These are phyloP conservation scores for Graphilbum fragrans DNA, from an alignment of 2,329 filamentous ascomycete species.

Conservation along the genomic window DNA sequence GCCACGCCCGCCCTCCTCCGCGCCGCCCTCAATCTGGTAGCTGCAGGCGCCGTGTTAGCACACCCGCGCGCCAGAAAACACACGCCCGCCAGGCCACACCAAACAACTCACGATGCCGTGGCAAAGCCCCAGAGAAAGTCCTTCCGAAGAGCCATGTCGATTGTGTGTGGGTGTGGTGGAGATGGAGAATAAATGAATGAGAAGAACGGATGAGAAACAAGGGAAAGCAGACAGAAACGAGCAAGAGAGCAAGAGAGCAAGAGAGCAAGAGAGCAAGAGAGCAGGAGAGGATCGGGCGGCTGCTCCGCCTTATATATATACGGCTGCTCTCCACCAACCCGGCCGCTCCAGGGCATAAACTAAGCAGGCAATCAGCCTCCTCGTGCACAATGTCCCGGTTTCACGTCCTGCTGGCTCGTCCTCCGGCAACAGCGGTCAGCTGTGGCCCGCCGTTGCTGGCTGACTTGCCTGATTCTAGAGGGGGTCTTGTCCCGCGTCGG, in stretches of 20 bases:
- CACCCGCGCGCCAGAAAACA: background rate
- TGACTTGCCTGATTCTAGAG: too few relatives aligned
- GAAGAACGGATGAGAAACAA: background rate
- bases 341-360: too few relatives aligned
- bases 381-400: too few relatives aligned
- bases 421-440: too few relatives aligned
- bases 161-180: background rate
- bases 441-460: too few relatives aligned
- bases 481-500: conserved; percentile 31
- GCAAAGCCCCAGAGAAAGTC: conserved; percentile 75
- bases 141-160: conserved; percentile 45
- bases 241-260: background rate
- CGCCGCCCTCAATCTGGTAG: conserved; percentile 78
- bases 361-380: too few relatives aligned
- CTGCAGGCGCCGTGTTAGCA: conserved; percentile 27
- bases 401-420: too few relatives aligned
- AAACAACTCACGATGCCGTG: conserved; percentile 51
- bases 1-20: conserved; percentile 62
- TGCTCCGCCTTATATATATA: too few relatives aligned
- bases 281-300: too few relatives aligned
- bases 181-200: background rate
- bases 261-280: too few relatives aligned
- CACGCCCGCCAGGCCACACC: background rate
- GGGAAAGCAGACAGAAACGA: background rate
- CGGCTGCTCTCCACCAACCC: too few relatives aligned